Percentiles rank a stretch among this genome's conserved stretches.
phyloP scores from a whole-genome alignment of 352 stramenopile genomes.

The Blastocystis hominis region DNA sequence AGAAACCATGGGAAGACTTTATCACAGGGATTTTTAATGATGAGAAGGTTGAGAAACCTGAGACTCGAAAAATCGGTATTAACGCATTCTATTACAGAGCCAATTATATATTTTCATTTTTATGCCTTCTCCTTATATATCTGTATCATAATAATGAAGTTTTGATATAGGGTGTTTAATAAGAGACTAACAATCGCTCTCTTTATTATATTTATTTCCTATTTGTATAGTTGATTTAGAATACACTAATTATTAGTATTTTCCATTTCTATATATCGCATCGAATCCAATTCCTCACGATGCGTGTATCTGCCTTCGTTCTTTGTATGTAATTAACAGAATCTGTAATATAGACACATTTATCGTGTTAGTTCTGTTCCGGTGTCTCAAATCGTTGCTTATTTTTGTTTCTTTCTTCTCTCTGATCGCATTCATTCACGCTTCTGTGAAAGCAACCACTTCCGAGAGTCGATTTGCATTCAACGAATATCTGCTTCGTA shows the following conservation, averaged over 20 bases:
- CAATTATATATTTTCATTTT: not conserved
- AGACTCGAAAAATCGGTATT: not conserved
- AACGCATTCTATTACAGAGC: not conserved
- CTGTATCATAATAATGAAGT: not conserved
- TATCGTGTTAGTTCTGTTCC: not conserved
- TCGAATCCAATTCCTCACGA: no score
- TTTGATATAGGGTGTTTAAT: not conserved
- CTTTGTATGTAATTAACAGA: no score
- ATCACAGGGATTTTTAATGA: not conserved
- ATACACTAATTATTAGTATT: no score
- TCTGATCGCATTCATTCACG: not conserved
- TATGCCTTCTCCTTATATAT: not conserved
- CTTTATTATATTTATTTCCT: not conserved
- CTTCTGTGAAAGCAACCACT: not conserved
- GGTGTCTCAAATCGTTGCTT: not conserved
- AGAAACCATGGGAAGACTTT: constrained; percentile 5
- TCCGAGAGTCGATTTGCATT: not conserved
- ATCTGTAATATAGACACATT: no score
- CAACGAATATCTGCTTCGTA: not conserved
- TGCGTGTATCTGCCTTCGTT: no score
- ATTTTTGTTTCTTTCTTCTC: not conserved
- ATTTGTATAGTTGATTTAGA: no score
- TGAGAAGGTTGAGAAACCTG: not conserved
- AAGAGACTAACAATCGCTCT: no score
- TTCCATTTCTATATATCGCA: no score